Evolutionary conservation across 352 stramenopile species (phyloP).

Genomic region (Plasmopara halstedii): DNA sequence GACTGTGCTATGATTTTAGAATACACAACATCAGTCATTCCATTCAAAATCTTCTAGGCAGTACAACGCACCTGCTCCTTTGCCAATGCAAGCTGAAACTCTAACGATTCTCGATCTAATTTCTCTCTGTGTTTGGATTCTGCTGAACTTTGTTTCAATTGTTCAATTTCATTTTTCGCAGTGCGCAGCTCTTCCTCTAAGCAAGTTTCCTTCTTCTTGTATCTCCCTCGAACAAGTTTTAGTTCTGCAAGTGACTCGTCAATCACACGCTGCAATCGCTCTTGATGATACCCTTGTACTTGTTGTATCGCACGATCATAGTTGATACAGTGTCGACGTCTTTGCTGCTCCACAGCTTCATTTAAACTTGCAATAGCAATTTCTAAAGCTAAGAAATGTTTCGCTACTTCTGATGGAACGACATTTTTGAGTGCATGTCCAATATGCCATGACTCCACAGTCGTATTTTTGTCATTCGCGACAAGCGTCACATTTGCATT

Average conservation of each 20-base stretch:
- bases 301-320: conserved; percentile 44
- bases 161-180: conserved; percentile 19
- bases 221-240: conserved; percentile 34
- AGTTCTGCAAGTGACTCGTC: conserved; percentile 45
- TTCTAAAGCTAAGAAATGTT: conserved; percentile 31
- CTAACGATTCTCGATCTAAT: conserved; percentile 19
- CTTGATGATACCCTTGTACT: conserved; percentile 45
- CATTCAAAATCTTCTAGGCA: background rate
- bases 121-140: conserved; percentile 16
- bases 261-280: conserved; percentile 42
- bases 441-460: conserved; percentile 32
- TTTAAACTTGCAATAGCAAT: conserved; percentile 26
- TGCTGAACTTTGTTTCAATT: conserved; percentile 24
- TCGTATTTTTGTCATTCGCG: no score
- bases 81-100: conserved; percentile 12
- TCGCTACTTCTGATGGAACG: conserved; percentile 17
- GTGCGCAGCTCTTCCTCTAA: conserved; percentile 28
- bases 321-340: conserved; percentile 25
- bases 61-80: conserved; percentile 11
- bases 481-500: no score
- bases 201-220: conserved; percentile 35
- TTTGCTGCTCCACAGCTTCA: conserved; percentile 22
- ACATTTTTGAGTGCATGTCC: conserved; percentile 19
- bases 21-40: background rate
- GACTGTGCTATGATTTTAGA: conserved; percentile 6